Evolutionary conservation across 352 stramenopile genomes (phyloP).

Genomic region (Pilasporangium apinafurcum): DNA sequence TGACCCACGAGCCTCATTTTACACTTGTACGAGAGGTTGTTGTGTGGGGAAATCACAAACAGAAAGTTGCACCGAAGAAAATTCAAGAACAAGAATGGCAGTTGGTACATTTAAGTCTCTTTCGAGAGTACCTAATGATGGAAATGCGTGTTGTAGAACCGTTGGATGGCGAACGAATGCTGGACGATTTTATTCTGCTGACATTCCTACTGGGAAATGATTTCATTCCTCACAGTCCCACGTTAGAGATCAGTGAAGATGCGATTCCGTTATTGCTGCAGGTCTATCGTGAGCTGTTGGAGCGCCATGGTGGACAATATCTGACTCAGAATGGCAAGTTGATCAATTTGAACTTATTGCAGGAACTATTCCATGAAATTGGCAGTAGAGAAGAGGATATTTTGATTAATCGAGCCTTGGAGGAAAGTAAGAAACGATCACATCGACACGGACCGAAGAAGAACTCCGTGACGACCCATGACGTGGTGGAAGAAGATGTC

Average conservation of each 20-base stretch:
- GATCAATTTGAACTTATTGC: slow-evolving; percentile 84
- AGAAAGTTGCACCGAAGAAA: slow-evolving; percentile 78
- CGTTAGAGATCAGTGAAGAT: slow-evolving; percentile 97
- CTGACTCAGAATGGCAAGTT: slow-evolving; percentile 90
- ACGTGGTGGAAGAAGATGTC: slow-evolving; percentile 40
- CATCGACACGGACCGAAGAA: slow-evolving; percentile 15
- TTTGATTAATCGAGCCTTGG: slow-evolving; percentile 64
- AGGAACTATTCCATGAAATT: slow-evolving; percentile 91
- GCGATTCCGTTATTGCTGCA: slow-evolving; percentile 93
- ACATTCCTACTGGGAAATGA: slow-evolving; percentile 99
- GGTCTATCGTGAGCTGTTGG: slow-evolving; percentile 88
- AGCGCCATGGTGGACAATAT: slow-evolving; percentile 87
- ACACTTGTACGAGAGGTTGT: slow-evolving; percentile 98
- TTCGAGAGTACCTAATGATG: slow-evolving; percentile 97
- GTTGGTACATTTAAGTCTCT: slow-evolving; percentile 94
- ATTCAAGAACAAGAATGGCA: slow-evolving; percentile 96
- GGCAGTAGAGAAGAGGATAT: slow-evolving; percentile 94
- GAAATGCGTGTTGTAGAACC: slow-evolving; percentile 87
- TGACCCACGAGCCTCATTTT: slow-evolving; percentile 98
- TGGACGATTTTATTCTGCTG: slow-evolving; percentile 99
- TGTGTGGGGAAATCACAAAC: slow-evolving; percentile 84
- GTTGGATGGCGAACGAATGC: slow-evolving; percentile 88
- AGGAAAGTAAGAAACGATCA: slow-evolving; percentile 39
- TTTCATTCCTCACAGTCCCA: slow-evolving; percentile 98
- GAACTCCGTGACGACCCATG: slow-evolving; percentile 16